These are phyloP conservation scores for Lactarius tabidus DNA, from an alignment of 768 basidiomycete species.

Conservation along the genomic window DNA sequence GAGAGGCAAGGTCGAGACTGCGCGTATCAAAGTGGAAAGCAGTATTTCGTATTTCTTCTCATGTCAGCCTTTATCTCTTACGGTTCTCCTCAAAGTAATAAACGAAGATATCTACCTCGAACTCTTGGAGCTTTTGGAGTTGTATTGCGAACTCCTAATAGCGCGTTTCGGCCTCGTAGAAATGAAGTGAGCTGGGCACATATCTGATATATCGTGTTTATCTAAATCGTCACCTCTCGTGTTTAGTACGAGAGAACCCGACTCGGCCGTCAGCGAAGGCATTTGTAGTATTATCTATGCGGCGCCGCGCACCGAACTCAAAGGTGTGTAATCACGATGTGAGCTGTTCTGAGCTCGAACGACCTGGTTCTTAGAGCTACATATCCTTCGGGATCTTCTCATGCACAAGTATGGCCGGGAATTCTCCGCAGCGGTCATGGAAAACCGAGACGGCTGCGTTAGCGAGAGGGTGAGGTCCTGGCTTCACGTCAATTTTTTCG, in stretches of 20 bases:
- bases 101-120: constrained; percentile 84
- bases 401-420: constrained; percentile 96
- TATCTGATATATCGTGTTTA: background rate
- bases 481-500: background rate
- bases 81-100: constrained; percentile 49
- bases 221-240: background rate
- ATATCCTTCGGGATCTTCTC: constrained; percentile 85
- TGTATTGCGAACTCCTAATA: constrained; percentile 91
- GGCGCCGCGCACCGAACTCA: constrained; percentile 86
- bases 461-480: constrained; percentile 64
- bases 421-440: constrained; percentile 80
- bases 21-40: constrained; percentile 80
- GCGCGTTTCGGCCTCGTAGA: constrained; percentile 92
- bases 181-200: constrained; percentile 55
- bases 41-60: constrained; percentile 45
- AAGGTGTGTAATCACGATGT: constrained; percentile 47
- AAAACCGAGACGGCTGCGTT: constrained; percentile 78
- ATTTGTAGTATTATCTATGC: constrained; percentile 87
- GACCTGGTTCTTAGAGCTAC: constrained; percentile 58
- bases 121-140: constrained; percentile 85
- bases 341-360: background rate
- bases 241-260: constrained; percentile 72
- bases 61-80: constrained; percentile 14
- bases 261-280: constrained; percentile 82
- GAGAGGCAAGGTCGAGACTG: constrained; percentile 77